Evolutionary conservation across 1,139 yeast genomes (phyloP).

Genomic region (Pichia sp.): DNA sequence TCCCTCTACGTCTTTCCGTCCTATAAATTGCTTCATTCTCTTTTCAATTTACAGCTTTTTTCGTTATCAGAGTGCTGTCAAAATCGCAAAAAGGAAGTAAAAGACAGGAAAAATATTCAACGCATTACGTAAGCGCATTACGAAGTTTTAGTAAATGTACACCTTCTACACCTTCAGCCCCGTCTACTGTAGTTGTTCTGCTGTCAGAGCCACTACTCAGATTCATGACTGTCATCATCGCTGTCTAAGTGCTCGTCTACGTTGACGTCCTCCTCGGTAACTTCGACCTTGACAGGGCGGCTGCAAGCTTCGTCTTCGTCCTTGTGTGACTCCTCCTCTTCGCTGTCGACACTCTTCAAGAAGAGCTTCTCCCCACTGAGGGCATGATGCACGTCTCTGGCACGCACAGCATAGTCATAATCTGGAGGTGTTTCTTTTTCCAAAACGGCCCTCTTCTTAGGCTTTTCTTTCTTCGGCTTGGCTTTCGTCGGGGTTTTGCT

Average conservation of each 20-base stretch:
- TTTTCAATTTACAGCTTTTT: not conserved
- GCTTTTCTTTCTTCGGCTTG: slow-evolving; percentile 18
- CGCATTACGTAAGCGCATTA: too few species aligned
- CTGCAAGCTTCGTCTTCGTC: too few species aligned
- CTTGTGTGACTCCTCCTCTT: not conserved
- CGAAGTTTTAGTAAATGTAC: too few species aligned
- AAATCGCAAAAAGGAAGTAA: not conserved
- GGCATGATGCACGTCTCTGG: slow-evolving; percentile 37
- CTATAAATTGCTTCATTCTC: too few species aligned
- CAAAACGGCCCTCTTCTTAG: slow-evolving; percentile 17
- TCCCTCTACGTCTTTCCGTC: slow-evolving; percentile 19
- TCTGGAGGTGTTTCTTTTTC: slow-evolving; percentile 16
- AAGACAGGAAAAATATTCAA: too few species aligned
- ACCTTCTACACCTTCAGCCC: not conserved
- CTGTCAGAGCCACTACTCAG: not conserved
- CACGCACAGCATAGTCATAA: slow-evolving; percentile 43
- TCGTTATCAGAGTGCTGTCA: not conserved
- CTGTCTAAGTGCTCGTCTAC: slow-evolving; percentile 27
- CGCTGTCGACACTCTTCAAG: slow-evolving; percentile 37
- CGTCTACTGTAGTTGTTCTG: too few species aligned
- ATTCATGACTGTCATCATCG: not conserved
- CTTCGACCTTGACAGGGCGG: slow-evolving; percentile 13
- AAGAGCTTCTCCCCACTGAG: slow-evolving; percentile 39
- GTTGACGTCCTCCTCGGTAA: slow-evolving; percentile 19
- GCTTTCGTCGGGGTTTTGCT: slow-evolving; percentile 19